A percentile compares a stretch with the other conserved stretches of the same genome.
These are phyloP conservation scores for Nakazawaea anatomiae DNA, from an alignment of 805 yeast genomes.

Conservation along the genomic window DNA sequence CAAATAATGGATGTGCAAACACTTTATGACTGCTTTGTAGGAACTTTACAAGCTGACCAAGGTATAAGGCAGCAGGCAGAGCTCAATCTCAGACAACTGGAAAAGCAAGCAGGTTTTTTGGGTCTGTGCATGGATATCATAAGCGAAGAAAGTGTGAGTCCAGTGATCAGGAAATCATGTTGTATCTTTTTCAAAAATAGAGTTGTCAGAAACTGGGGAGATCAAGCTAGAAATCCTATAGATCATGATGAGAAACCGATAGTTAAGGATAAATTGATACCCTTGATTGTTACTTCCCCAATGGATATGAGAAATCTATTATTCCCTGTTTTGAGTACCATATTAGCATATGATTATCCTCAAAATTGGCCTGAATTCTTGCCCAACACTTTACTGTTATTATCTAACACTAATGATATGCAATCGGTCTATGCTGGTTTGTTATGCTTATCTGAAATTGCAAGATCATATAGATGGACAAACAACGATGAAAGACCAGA, in stretches of 20 bases:
- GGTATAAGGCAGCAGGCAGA: conserved; percentile 65
- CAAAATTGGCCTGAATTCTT: conserved; percentile 50
- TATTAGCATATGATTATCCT: conserved; percentile 38
- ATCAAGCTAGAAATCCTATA: conserved; percentile 29
- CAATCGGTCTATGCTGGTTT: conserved; percentile 57
- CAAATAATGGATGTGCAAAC: conserved; percentile 59
- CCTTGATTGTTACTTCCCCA: conserved; percentile 48
- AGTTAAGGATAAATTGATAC: conserved; percentile 62
- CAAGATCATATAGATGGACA: conserved; percentile 74
- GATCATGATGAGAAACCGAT: conserved; percentile 70
- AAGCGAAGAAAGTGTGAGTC: conserved; percentile 42
- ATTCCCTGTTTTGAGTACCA: conserved; percentile 45
- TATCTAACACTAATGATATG: conserved; percentile 37
- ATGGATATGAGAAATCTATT: conserved; percentile 39
- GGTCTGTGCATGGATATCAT: conserved; percentile 80
- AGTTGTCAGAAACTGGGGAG: conserved; percentile 59
- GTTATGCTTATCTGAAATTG: conserved; percentile 67
- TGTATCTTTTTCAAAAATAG: conserved; percentile 85
- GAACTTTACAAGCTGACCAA: conserved; percentile 68
- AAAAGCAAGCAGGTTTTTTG: conserved; percentile 62
- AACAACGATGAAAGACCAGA: conserved; percentile 48
- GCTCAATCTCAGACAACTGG: conserved; percentile 50
- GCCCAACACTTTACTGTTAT: conserved; percentile 38
- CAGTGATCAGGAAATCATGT: conserved; percentile 65
- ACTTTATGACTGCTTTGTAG: conserved; percentile 71